Base-by-base conservation (phyloP, 768 basidiomycete genomes). In the Lactarius indigo region DNA sequence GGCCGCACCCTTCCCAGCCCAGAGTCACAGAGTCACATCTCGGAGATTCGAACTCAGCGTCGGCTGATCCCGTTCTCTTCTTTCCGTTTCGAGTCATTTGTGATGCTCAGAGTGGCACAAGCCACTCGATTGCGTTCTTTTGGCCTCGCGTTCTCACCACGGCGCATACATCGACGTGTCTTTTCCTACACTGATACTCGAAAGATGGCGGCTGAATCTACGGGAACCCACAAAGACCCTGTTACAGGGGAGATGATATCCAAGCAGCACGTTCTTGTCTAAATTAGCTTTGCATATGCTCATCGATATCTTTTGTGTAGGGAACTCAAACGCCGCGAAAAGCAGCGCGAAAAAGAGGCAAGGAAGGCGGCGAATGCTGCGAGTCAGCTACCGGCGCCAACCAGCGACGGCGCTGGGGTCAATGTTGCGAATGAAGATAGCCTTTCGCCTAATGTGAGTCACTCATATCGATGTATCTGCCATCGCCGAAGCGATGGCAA, bases 171-270 rank as follows among this genome's bases (percentile, higher is more conserved):
- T 26, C 55, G 10, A 41, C 63, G 63, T 59, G 13, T 23, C 20
- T 52, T 61, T 39, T 28, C 42, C 18, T 55, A 9, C 15, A 31
- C 5, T n/a, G 3, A 23, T 33, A 17, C 41, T 15, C 20, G 54
- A 69, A 72, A 39, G 3, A 83, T 83, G 82, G 76, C 80, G 2
- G 58, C 79, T 44, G 81, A 81, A 42, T 64, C 69, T 20, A 65
- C 75, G 7, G 77, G 75, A 18, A 74, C 75, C 39, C 85, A 84
- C 75, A 88, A 87, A 82, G 92, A 94, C 76, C 90, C 90, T 50
- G 85, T 94, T 69, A 97, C 96, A 0, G 96, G 95, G 41, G 96
- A 98, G 78, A 84, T 97, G 89, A 88, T 99, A 74, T 97, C 94
- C 79, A 99, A 99, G 87, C 84, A 85, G 96, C 96, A 61, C 66